These are phyloP conservation scores for Macrophomina phaseolina DNA, from an alignment of 2,329 filamentous ascomycete species.

Conservation along the genomic window DNA sequence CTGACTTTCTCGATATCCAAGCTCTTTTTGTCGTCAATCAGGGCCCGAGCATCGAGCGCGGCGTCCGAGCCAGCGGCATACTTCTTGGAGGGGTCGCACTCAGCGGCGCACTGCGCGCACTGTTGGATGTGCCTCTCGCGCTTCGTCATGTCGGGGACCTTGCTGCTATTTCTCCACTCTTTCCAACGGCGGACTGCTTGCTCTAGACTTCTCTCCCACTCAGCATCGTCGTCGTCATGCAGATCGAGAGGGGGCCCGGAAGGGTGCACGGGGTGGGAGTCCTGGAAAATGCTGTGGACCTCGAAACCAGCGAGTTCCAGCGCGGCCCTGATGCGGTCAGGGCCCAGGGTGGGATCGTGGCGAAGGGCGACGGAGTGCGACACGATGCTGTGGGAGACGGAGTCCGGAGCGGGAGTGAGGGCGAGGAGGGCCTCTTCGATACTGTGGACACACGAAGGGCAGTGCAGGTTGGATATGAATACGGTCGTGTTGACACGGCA, in stretches of 20 bases:
- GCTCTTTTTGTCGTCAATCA: slow-evolving; percentile 13
- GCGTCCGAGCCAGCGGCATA: slow-evolving; percentile 8
- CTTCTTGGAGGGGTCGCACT: slow-evolving; percentile 32
- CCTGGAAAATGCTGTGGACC: slow-evolving; percentile 55
- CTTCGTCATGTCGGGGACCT: slow-evolving; percentile 37
- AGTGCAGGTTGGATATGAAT: slow-evolving; percentile 77
- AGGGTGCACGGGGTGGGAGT: slow-evolving; percentile 33
- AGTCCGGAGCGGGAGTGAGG: slow-evolving; percentile 56
- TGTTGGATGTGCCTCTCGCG: slow-evolving; percentile 40
- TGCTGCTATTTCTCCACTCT: slow-evolving; percentile 29
- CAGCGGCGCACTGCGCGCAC: slow-evolving; percentile 41
- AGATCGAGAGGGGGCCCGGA: slow-evolving; percentile 19
- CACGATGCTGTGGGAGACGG: slow-evolving; percentile 73
- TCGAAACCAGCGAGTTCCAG: slow-evolving; percentile 67
- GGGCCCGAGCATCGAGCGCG: slow-evolving; percentile 4
- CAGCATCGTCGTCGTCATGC: slow-evolving; percentile 28
- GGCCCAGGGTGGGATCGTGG: slow-evolving; percentile 53
- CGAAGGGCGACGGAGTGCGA: slow-evolving; percentile 70
- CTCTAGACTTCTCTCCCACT: slow-evolving; percentile 44
- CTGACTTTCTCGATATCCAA: slow-evolving; percentile 17
- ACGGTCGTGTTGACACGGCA: slow-evolving; percentile 58
- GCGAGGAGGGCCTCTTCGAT: slow-evolving; percentile 64
- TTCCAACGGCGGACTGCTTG: slow-evolving; percentile 41
- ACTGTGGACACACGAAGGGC: slow-evolving; percentile 72
- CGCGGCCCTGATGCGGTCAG: slow-evolving; percentile 49